Percentiles rank a stretch among this genome's conserved stretches.
phyloP scores from a whole-genome alignment of 2,329 filamentous ascomycete genomes.

The Epichloe uncinata region DNA sequence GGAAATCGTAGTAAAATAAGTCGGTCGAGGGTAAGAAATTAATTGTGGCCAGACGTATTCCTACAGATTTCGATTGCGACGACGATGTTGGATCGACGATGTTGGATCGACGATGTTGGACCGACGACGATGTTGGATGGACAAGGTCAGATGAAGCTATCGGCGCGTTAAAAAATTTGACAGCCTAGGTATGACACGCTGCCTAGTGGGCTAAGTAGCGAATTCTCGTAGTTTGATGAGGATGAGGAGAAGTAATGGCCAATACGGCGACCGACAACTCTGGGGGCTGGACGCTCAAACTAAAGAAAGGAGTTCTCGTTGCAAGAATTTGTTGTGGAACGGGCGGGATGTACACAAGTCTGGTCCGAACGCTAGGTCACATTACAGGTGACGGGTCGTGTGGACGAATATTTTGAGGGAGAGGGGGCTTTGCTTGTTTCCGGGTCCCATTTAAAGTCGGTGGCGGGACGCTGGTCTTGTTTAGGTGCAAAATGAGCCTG shows the following conservation, averaged over 20 bases:
- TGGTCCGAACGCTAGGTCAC: neutral
- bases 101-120: neutral
- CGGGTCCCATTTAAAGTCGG: neutral
- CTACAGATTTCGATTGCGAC: neutral
- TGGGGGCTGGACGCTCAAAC: neutral
- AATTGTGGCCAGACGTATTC: neutral
- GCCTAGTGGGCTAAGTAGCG: neutral
- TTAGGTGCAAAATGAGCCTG: neutral
- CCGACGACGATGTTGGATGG: neutral
- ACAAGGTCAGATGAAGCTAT: neutral
- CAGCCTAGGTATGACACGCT: neutral
- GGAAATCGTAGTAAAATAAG: neutral
- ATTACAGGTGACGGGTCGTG: neutral
- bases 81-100: neutral
- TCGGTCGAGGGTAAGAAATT: neutral
- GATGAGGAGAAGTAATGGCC: neutral
- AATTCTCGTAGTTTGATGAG: neutral
- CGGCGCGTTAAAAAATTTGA: neutral
- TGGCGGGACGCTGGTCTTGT: neutral
- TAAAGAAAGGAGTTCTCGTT: neutral
- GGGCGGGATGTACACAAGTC: constrained; percentile 1
- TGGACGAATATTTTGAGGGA: neutral
- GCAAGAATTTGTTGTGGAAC: constrained; percentile 8
- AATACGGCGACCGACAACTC: neutral
- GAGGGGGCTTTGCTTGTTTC: neutral